These are phyloP conservation scores for Psilocybe cubensis DNA, from an alignment of 768 basidiomycete species.

Conservation along the genomic window DNA sequence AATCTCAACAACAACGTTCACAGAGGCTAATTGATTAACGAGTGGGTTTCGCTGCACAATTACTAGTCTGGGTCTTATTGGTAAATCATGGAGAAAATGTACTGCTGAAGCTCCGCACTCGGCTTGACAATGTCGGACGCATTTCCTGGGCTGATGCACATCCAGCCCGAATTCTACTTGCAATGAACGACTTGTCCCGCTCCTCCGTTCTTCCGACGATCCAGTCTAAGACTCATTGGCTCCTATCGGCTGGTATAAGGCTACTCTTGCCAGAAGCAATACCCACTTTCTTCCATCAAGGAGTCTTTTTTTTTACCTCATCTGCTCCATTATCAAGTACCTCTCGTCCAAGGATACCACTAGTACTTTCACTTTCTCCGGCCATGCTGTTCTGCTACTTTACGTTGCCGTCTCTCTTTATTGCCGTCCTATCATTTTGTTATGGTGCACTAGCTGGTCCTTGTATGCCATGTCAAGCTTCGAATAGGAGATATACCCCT, in stretches of 20 bases:
- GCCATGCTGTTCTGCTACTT: conserved; percentile 36
- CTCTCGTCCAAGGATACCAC: not conserved
- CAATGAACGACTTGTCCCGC: conserved; percentile 8
- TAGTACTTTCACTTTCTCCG: conserved; percentile 26
- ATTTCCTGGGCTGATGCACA: not conserved
- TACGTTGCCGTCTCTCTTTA: conserved; percentile 24
- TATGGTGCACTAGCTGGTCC: conserved; percentile 26
- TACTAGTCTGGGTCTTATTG: not conserved
- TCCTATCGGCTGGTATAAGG: conserved; percentile 23
- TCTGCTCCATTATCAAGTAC: conserved; percentile 5
- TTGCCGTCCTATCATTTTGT: conserved; percentile 23
- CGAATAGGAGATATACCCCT: conserved; percentile 19
- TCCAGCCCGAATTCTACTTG: not conserved
- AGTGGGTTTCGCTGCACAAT: not conserved
- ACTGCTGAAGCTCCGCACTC: not conserved
- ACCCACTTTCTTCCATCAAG: conserved; percentile 12
- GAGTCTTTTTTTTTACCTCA: conserved; percentile 16
- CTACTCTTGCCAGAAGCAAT: conserved; percentile 1
- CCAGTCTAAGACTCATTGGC: conserved; percentile 18
- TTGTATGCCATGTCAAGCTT: conserved; percentile 31
- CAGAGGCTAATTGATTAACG: conserved; percentile 4
- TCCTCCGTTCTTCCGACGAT: conserved; percentile 12
- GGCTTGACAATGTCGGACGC: not conserved
- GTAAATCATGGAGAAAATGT: not conserved
- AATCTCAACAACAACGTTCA: not conserved